Evolutionary conservation across 495 filamentous ascomycete species (phyloP).

Genomic region (Baudoinia panamericana): DNA sequence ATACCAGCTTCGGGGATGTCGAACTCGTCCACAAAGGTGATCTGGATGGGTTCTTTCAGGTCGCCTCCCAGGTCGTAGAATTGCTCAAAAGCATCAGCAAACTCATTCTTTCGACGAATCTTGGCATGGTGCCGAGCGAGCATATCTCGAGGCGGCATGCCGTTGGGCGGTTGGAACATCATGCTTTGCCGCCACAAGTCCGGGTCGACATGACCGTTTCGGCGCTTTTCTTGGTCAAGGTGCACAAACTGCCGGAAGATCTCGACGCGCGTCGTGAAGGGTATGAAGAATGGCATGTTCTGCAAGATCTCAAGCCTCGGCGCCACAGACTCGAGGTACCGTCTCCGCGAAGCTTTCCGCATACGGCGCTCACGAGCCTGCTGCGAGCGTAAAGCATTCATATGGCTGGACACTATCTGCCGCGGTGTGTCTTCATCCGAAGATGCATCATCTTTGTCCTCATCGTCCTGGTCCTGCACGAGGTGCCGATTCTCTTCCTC

Average conservation of each 20-base stretch:
- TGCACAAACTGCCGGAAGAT: constrained; percentile 87
- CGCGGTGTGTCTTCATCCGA: constrained; percentile 31
- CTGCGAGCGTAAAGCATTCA: constrained; percentile 9
- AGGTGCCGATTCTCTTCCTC: constrained; percentile 75
- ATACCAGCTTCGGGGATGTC: constrained; percentile 81
- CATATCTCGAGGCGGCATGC: constrained; percentile 32
- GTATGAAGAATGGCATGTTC: constrained; percentile 95
- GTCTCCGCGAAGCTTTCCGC: constrained; percentile 48
- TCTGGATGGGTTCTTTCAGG: constrained; percentile 93
- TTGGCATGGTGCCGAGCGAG: constrained; percentile 64
- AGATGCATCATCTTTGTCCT: constrained; percentile 37
- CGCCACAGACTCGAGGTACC: constrained; percentile 59
- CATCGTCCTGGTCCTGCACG: constrained; percentile 39
- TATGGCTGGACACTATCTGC: not conserved
- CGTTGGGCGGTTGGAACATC: constrained; percentile 12
- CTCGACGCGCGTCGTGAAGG: constrained; percentile 80
- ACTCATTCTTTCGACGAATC: constrained; percentile 67
- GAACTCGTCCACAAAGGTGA: constrained; percentile 90
- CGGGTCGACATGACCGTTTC: constrained; percentile 63
- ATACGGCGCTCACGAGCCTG: constrained; percentile 37
- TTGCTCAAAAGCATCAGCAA: constrained; percentile 71
- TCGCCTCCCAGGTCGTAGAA: constrained; percentile 72
- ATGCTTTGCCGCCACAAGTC: constrained; percentile 64
- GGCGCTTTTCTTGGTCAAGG: constrained; percentile 59
- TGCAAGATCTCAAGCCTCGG: constrained; percentile 81